Conservation (phyloP, 225 moss, liverwort and hornwort species). For the Thuidium tamariscinum region DNA sequence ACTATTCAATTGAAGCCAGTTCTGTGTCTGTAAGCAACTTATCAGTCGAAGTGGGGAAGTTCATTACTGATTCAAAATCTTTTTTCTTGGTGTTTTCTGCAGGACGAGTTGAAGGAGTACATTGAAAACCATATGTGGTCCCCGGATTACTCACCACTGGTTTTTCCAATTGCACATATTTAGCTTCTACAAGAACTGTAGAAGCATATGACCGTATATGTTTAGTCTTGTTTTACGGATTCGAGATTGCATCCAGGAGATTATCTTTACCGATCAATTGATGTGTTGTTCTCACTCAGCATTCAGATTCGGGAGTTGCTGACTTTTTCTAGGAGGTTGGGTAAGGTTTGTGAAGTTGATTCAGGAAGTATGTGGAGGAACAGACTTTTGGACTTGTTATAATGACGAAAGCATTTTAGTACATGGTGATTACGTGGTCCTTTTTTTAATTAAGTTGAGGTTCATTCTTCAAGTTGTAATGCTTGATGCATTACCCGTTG, state of each 20-base stretch:
- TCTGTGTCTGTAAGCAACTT: not conserved
- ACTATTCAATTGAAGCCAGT: not conserved
- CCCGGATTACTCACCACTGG: conserved; percentile 82
- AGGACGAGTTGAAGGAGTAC: conserved; percentile 32
- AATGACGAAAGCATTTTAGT: conserved; percentile 16
- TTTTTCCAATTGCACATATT: conserved; percentile 25
- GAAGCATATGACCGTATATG: not conserved
- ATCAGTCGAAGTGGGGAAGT: not conserved
- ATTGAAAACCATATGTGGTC: conserved; percentile 68
- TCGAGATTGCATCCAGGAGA: not conserved
- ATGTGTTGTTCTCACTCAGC: not conserved
- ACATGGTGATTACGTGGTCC: not conserved
- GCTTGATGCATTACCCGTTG: not conserved
- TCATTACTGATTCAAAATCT: not conserved
- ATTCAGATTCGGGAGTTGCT: not conserved
- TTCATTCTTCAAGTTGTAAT: not conserved
- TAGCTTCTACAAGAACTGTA: not conserved
- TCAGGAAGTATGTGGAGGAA: not conserved
- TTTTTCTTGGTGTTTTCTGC: not conserved
- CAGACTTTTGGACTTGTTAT: not conserved
- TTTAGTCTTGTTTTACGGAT: not conserved
- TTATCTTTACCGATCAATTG: not conserved
- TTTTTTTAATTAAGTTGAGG: not conserved
- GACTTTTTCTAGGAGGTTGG: not conserved
- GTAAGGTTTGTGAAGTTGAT: not conserved